Percentiles rank a stretch among this genome's conserved stretches.
Evolutionary conservation across 805 yeast species (phyloP).

Genomic region (Kodamaea jinghongensis): DNA sequence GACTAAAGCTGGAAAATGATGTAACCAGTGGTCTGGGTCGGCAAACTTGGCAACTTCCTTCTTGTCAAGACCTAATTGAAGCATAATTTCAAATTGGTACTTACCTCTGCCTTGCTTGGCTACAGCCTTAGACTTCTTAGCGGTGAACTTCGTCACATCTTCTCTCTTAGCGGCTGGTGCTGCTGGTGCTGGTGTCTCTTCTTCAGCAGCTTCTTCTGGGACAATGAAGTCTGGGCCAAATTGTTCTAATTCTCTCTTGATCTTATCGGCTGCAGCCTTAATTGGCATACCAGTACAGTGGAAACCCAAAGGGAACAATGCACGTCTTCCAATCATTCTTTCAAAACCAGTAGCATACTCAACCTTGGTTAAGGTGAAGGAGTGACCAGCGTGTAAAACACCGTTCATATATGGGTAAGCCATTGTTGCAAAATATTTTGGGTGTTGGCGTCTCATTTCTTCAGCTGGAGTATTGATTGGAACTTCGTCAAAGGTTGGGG

Average conservation of each 20-base stretch:
- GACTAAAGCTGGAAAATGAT: constrained; percentile 87
- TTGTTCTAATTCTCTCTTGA: constrained; percentile 85
- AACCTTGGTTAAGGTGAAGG: constrained; percentile 89
- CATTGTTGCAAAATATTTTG: constrained; percentile 90
- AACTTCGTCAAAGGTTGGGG: constrained; percentile 71
- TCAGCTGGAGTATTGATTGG: constrained; percentile 45
- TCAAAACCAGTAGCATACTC: constrained; percentile 93
- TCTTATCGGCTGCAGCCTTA: constrained; percentile 91
- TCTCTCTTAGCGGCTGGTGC: constrained; percentile 40
- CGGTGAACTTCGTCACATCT: constrained; percentile 87
- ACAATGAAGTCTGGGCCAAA: constrained; percentile 81
- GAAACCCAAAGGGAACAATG: constrained; percentile 94
- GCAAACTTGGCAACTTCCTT: constrained; percentile 87
- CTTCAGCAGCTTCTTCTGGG: constrained; percentile 63
- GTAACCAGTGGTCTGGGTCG: constrained; percentile 88
- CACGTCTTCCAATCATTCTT: constrained; percentile 90
- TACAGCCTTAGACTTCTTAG: constrained; percentile 89
- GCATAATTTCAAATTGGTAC: constrained; percentile 94
- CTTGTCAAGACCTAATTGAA: constrained; percentile 83
- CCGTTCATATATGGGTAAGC: constrained; percentile 99
- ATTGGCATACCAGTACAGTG: constrained; percentile 99
- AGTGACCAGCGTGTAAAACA: constrained; percentile 95
- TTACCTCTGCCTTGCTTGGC: constrained; percentile 94
- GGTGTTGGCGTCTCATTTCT: constrained; percentile 72
- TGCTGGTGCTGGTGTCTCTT: constrained; percentile 19